Evolutionary conservation across 768 basidiomycete genomes (phyloP).

Genomic region (Grammothele lineata): DNA sequence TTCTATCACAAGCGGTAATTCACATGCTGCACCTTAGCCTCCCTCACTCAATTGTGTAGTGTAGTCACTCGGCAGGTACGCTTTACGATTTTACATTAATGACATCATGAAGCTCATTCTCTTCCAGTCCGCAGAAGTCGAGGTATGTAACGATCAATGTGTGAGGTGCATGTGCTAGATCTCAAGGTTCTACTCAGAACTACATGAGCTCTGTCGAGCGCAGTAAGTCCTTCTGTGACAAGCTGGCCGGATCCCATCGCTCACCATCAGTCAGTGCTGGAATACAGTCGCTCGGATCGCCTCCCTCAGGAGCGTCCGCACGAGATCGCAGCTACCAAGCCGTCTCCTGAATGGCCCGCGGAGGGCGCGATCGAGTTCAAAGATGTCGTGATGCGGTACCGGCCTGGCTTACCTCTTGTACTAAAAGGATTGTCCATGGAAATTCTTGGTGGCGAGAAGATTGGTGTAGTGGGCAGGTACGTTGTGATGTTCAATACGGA

Average conservation of each 20-base stretch:
- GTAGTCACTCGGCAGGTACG: constrained; percentile 47
- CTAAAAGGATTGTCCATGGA: constrained; percentile 58
- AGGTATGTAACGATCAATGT: constrained; percentile 44
- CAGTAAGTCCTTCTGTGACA: constrained; percentile 32
- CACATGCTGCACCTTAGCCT: too few relatives aligned
- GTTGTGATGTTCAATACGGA: too few relatives aligned
- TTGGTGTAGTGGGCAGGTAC: constrained; percentile 67
- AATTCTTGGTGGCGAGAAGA: constrained; percentile 68
- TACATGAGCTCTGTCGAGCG: constrained; percentile 66
- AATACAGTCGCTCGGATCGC: constrained; percentile 47
- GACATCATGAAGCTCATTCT: background rate
- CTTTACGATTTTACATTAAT: background rate
- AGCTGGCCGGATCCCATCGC: too few relatives aligned
- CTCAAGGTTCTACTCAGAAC: constrained; percentile 42
- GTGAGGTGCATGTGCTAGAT: too few relatives aligned
- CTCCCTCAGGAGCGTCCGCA: constrained; percentile 65
- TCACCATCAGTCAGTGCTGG: constrained; percentile 34
- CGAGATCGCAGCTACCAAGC: constrained; percentile 51
- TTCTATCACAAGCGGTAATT: too few relatives aligned
- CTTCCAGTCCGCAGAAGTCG: constrained; percentile 51
- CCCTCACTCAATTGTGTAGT: constrained; percentile 48
- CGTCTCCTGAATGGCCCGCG: constrained; percentile 59
- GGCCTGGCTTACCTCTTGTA: constrained; percentile 69
- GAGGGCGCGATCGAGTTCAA: constrained; percentile 59
- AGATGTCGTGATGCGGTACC: constrained; percentile 56